Conservation (phyloP, 2,329 filamentous ascomycete genomes). For the Cladophialophora psammophila region DNA sequence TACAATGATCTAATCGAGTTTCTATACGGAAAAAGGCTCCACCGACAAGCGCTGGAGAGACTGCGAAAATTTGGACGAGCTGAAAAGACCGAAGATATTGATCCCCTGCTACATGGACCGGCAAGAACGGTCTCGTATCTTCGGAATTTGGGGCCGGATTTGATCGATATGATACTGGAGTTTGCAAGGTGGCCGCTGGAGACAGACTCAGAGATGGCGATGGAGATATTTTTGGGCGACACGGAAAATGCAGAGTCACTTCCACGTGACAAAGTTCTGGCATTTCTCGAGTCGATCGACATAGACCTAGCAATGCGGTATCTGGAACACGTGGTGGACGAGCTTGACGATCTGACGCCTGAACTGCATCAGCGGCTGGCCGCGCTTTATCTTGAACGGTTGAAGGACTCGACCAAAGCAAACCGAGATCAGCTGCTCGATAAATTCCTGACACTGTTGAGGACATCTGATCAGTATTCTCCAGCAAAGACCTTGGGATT, state of each 20-base stretch:
- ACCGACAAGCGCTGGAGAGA: constrained; percentile 83
- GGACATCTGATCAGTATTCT: constrained; percentile 80
- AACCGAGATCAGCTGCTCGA: constrained; percentile 67
- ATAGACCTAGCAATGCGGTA: constrained; percentile 77
- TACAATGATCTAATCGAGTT: constrained; percentile 98
- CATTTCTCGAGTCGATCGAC: constrained; percentile 76
- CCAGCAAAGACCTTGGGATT: constrained; percentile 76
- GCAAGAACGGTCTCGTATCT: constrained; percentile 85
- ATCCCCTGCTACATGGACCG: constrained; percentile 74
- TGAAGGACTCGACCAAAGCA: constrained; percentile 52
- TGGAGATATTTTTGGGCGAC: constrained; percentile 93
- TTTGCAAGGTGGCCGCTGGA: constrained; percentile 88
- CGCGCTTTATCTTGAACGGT: constrained; percentile 69
- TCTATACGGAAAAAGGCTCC: constrained; percentile 91
- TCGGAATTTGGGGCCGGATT: constrained; percentile 84
- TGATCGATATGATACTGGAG: constrained; percentile 89
- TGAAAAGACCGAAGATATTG: constrained; percentile 48
- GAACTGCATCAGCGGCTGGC: constrained; percentile 88
- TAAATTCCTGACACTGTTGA: constrained; percentile 77
- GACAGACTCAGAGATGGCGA: constrained; percentile 74
- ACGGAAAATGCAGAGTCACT: constrained; percentile 93
- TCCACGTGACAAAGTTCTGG: constrained; percentile 76
- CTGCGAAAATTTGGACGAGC: constrained; percentile 79
- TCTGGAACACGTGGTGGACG: constrained; percentile 86
- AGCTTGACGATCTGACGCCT: constrained; percentile 82